Conservation (phyloP, 1,139 yeast genomes). For the Pichia sp. region DNA sequence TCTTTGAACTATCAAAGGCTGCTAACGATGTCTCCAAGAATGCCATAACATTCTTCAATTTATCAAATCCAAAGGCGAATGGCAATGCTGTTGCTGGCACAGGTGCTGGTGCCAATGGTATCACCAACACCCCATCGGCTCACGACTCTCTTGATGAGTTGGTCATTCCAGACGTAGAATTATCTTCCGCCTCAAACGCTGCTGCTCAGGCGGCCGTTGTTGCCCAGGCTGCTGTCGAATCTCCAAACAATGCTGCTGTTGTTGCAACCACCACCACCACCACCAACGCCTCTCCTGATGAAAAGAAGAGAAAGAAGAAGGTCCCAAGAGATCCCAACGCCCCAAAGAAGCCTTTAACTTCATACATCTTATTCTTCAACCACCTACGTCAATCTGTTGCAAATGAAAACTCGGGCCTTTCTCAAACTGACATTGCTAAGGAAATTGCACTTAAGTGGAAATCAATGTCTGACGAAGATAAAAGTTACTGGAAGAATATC, state of each 20-base stretch:
- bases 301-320: slow-evolving; percentile 21
- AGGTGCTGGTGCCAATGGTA: background rate
- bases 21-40: slow-evolving; percentile 78
- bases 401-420: slow-evolving; percentile 48
- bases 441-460: slow-evolving; percentile 78
- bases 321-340: slow-evolving; percentile 58
- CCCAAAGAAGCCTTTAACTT: slow-evolving; percentile 65
- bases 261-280: background rate
- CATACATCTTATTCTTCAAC: slow-evolving; percentile 72
- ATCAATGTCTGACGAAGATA: slow-evolving; percentile 56
- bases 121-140: too few species aligned
- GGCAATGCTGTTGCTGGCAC: background rate
- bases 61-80: slow-evolving; percentile 28
- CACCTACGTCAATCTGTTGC: slow-evolving; percentile 57
- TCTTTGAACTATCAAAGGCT: slow-evolving; percentile 68
- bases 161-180: background rate
- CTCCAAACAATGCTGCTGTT: background rate
- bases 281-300: background rate
- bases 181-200: background rate
- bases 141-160: background rate
- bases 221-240: background rate
- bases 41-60: slow-evolving; percentile 65
- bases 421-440: slow-evolving; percentile 71
- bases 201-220: background rate
- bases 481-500: slow-evolving; percentile 67